A percentile compares a stretch with the other conserved stretches of the same genome.
These are phyloP conservation scores for Uronychia setigera DNA, from an alignment of 73 alveolate species.

Conservation along the genomic window DNA sequence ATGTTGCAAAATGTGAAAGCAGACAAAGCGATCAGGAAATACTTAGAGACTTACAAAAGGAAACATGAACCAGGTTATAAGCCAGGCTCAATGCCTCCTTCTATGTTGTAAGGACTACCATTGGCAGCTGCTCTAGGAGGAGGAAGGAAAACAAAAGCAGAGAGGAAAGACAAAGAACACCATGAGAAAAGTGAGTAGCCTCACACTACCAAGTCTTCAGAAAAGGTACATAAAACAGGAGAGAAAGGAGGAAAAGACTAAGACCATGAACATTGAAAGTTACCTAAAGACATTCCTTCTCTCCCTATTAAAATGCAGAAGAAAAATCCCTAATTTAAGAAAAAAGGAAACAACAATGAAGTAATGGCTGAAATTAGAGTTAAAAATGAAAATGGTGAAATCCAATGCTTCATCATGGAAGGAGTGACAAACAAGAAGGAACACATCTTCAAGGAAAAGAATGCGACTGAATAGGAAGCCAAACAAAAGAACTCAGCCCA, in stretches of 20 bases:
- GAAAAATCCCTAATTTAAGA: background rate
- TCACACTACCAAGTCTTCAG: background rate
- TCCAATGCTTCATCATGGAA: background rate
- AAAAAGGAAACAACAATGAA: background rate
- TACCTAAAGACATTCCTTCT: background rate
- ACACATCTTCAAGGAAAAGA: background rate
- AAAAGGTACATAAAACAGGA: background rate
- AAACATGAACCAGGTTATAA: background rate
- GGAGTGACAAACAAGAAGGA: background rate
- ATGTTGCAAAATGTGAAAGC: background rate
- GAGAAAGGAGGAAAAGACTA: no score
- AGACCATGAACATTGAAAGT: background rate
- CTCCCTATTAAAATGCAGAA: background rate
- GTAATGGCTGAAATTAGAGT: background rate
- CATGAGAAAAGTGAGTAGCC: background rate
- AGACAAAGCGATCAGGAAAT: background rate
- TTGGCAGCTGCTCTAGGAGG: background rate
- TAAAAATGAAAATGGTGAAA: background rate
- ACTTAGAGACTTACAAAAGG: background rate
- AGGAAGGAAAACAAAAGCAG: background rate
- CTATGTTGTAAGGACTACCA: background rate
- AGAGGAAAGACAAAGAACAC: background rate
- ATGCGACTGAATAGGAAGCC: background rate
- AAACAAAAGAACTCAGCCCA: background rate
- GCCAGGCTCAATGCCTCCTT: background rate